Base-by-base conservation (phyloP, 257 asterid genomes). In the Solanum sejunctum region DNA sequence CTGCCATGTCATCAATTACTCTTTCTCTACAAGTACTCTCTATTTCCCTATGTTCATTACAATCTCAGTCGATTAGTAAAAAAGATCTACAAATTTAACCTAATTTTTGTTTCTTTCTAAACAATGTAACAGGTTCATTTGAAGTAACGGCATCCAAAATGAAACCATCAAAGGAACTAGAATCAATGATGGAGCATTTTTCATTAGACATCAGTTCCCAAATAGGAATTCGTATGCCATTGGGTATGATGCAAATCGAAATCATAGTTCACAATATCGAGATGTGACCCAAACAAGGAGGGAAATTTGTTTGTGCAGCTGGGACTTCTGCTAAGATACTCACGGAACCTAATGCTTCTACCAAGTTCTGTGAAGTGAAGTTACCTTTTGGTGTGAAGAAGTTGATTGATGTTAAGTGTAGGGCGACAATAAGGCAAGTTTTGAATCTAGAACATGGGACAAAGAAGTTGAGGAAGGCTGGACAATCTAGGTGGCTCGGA, bases 381-480 rank as follows among this genome's bases (percentile, higher is more conserved):
- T n/a, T n/a, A n/a, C n/a, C 98, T 18, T 95, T 97, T 0, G 94
- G 96, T 15, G 92, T 85, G 63, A 94, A 92, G 92, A 94, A 89
- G 85, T 83, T 89, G 91, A 91, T 93, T 49, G 93, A 94, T 87
- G 90, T 84, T 52, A 90, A 91, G 87, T 95, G 97, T 80, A 84
- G 91, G 88, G 98, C 96, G 3, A 95, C 95, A 0, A 70, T 95
- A 15, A 97, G 97, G 57, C 86, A 64, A 72, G 92, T 91, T 43
- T 91, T 94, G 39, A 92, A 92, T 43, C 93, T 94, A 1, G 93
- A 86, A 85, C 95, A 94, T 11, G 88, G 89, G 21, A 85, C 86
- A 47, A 94, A 93, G 94, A 95, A 94, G 89, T 89, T 95, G 70
- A 85, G 91, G 39, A 95, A 94, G 92, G 99, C 98, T 3, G 98